Conservation (phyloP, 2,329 filamentous ascomycete species). For the Dactylellina haptotyla region DNA sequence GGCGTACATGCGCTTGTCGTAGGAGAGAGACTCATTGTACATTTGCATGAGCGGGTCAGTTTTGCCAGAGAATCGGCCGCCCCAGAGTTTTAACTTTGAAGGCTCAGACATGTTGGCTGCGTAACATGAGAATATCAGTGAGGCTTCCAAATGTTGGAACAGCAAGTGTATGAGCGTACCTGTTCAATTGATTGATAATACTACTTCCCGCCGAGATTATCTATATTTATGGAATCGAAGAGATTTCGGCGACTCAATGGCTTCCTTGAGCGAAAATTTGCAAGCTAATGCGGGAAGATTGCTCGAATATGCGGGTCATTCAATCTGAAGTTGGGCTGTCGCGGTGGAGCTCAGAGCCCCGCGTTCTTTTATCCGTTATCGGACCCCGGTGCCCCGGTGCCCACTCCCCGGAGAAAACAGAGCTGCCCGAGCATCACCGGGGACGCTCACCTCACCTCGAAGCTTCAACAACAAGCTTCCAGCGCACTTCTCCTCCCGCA, state of each 20-base stretch:
- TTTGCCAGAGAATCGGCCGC: conserved; percentile 70
- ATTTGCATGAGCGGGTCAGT: conserved; percentile 86
- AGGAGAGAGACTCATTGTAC: conserved; percentile 84
- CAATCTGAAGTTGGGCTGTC: neutral
- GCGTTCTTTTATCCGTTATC: conserved; percentile 48
- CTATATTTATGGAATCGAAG: too few relatives aligned
- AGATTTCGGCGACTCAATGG: neutral
- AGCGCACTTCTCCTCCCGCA: neutral
- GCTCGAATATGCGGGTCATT: neutral
- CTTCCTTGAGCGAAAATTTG: conserved; percentile 12
- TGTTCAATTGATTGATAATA: too few relatives aligned
- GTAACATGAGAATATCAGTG: neutral
- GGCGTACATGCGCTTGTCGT: conserved; percentile 79
- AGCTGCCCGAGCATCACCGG: neutral
- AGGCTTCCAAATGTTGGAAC: too few relatives aligned
- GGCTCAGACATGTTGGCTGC: conserved; percentile 29
- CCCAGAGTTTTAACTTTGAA: conserved; percentile 60
- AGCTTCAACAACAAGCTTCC: neutral
- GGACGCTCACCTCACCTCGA: neutral
- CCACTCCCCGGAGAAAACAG: neutral
- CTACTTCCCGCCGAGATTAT: too few relatives aligned
- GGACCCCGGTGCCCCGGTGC: conserved; percentile 23
- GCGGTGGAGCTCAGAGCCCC: conserved; percentile 11
- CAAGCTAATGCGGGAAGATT: conserved; percentile 9
- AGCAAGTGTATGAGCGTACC: too few relatives aligned